Conservation (phyloP, 176 grass and related monocot species). For the Leersia perrieri region DNA sequence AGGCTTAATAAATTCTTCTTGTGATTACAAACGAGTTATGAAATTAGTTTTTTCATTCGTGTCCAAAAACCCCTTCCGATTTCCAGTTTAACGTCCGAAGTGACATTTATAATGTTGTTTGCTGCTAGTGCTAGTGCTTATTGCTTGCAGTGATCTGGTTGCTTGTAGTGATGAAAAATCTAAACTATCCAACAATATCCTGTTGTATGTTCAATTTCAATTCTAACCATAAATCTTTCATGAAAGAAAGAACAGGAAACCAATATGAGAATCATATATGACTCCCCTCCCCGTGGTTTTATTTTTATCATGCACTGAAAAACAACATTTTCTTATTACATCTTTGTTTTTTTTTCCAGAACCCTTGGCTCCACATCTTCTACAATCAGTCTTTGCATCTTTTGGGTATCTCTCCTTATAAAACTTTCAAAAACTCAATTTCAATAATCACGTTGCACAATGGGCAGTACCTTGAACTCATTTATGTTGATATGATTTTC, state of each 20-base stretch:
- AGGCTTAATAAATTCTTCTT: no score
- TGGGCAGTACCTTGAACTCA: slow-evolving; percentile 72
- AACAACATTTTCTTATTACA: background rate
- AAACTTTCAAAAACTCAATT: slow-evolving; percentile 84
- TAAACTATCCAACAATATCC: no score
- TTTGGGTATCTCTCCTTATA: slow-evolving; percentile 78
- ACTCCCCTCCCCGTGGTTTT: background rate
- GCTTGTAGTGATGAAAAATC: no score
- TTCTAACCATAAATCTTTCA: background rate
- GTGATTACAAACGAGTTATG: no score
- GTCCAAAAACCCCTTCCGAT: no score
- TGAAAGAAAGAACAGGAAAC: background rate
- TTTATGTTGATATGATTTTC: background rate
- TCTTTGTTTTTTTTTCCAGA: slow-evolving; percentile 19
- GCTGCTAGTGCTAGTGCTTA: no score
- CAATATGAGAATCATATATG: background rate
- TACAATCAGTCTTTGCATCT: slow-evolving; percentile 81
- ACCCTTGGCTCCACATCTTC: slow-evolving; percentile 66
- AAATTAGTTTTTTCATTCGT: no score
- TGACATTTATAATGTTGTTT: no score
- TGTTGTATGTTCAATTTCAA: background rate
- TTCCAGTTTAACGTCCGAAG: no score
- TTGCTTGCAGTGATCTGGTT: no score
- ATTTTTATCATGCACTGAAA: background rate
- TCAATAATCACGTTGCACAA: slow-evolving; percentile 59